Percentiles rank a stretch among this genome's conserved stretches.
These are phyloP conservation scores for Imleria badia DNA, from an alignment of 768 basidiomycete genomes.

Conservation along the genomic window DNA sequence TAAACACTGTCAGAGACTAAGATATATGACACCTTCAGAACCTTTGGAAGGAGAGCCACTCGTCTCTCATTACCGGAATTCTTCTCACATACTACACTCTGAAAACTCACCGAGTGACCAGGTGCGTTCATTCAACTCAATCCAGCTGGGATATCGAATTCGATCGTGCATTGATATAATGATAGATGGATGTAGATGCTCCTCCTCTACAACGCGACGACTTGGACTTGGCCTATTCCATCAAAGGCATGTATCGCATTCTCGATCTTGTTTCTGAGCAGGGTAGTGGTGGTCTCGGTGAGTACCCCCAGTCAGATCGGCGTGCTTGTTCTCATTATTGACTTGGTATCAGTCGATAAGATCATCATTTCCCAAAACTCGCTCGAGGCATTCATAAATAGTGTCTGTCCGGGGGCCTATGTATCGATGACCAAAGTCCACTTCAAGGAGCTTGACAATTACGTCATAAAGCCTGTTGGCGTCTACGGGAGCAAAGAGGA, in stretches of 20 bases:
- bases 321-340: too few species aligned
- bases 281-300: conserved; percentile 53
- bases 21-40: background rate
- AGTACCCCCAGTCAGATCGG: background rate
- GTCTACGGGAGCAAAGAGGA: conserved; percentile 56
- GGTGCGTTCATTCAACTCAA: conserved; percentile 5
- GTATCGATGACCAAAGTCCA: too few species aligned
- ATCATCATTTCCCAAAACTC: conserved; percentile 58
- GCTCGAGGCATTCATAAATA: conserved; percentile 47
- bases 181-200: conserved; percentile 21
- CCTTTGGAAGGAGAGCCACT: background rate
- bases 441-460: conserved; percentile 46
- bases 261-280: conserved; percentile 54
- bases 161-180: background rate
- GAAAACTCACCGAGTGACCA: conserved; percentile 1
- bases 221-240: conserved; percentile 25
- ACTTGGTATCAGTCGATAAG: conserved; percentile 50
- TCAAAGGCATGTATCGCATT: conserved; percentile 52
- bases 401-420: conserved; percentile 51
- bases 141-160: background rate
- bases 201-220: conserved; percentile 4
- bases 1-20: background rate
- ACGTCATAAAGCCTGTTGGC: conserved; percentile 49
- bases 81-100: background rate
- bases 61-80: background rate